These are phyloP conservation scores for Amniculicola lignicola DNA, from an alignment of 495 filamentous ascomycete species.

Conservation along the genomic window DNA sequence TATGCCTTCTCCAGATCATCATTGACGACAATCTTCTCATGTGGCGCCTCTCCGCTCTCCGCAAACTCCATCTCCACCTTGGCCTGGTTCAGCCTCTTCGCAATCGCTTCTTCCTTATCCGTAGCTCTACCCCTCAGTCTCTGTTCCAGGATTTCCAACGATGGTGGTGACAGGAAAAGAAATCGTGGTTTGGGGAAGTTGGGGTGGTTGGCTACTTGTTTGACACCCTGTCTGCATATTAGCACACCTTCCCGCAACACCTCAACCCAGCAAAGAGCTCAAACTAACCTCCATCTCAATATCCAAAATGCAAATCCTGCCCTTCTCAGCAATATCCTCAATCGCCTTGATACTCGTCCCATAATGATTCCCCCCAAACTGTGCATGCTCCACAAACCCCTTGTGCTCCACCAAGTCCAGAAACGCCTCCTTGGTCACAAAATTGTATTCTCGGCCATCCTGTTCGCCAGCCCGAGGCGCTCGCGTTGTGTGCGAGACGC, in stretches of 20 bases:
- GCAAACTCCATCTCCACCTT: conserved; percentile 78
- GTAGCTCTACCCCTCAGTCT: conserved; percentile 79
- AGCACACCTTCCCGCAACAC: background rate
- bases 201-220: conserved; percentile 77
- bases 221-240: conserved; percentile 63
- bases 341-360: conserved; percentile 79
- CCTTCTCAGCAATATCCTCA: conserved; percentile 65
- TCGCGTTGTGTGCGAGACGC: conserved; percentile 73
- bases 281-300: conserved; percentile 83
- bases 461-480: conserved; percentile 70
- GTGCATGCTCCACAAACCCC: conserved; percentile 85
- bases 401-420: conserved; percentile 61
- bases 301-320: conserved; percentile 67
- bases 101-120: conserved; percentile 73
- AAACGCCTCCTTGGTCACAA: conserved; percentile 67
- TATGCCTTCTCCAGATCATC: conserved; percentile 84
- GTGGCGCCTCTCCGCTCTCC: conserved; percentile 60
- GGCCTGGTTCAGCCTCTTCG: conserved; percentile 74
- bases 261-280: background rate
- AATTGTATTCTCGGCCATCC: conserved; percentile 80
- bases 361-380: conserved; percentile 85
- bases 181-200: conserved; percentile 69
- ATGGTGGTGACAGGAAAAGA: conserved; percentile 80
- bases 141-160: conserved; percentile 67
- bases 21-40: conserved; percentile 87